Evolutionary conservation across 2,329 filamentous ascomycete species (phyloP), one percentile per base, ranked within the genome.

Genomic region (Colletotrichum endophyticum): DNA sequence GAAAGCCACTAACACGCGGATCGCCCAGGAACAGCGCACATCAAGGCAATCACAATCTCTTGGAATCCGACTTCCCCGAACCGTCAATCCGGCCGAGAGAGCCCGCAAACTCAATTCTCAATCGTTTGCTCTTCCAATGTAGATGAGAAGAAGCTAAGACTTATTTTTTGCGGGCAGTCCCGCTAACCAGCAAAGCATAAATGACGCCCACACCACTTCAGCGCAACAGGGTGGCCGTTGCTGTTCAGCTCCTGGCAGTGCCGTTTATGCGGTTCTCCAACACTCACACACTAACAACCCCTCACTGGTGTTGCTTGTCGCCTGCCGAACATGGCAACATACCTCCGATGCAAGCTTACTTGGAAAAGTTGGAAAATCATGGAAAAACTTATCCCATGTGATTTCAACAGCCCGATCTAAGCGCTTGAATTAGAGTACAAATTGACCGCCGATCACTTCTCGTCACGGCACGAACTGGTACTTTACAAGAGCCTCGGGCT

Each of bases 251-350:
- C n/a, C n/a, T 8, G 44, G 44, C 44, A 53, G 44, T 53, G 44
- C 44, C 44, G n/a, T 53, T 61, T 62, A 30, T 44, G 15, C 25
- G 12, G 61, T 22, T 28, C 32, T 32, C 39, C 56, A 39, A 27
- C 36, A 22, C 34, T 22, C 5, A 22, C 62, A 22, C 32, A 34
- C 44, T 67, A 36, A n/a, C 61, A 64, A 64, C 16, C 13, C 62
- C 44, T 53, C 19, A 28, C 16, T 27, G 32, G 25, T 32, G 32
- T 27, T 3, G 4, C 53, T 63, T 63, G 70, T 67, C 63, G 70
- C 73, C 70, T 75, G 63, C 73, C 73, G n/a, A 76, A 76, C 39
- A 68, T 7, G 63, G 73, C 13, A 73, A 76, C 22, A 39, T n/a
- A 68, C 12, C 53, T 68, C 73, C 73, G 73, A 75, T 56, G 70